These are phyloP conservation scores for Aspergillus tanneri DNA, from an alignment of 2,329 filamentous ascomycete genomes.

Conservation along the genomic window DNA sequence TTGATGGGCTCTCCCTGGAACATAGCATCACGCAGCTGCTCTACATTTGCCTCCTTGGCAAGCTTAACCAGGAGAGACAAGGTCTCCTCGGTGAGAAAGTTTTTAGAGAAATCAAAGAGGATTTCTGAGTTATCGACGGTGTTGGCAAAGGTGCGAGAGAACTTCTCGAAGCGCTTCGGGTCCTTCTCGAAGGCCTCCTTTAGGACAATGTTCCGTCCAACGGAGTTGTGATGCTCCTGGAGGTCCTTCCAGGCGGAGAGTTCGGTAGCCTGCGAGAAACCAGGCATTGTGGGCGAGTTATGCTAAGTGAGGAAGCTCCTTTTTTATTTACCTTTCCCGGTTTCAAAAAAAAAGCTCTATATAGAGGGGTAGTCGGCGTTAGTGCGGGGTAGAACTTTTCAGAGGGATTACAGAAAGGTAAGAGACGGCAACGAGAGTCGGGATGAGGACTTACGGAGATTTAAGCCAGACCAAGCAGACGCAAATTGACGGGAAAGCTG, in stretches of 20 bases:
- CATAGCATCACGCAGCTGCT: conserved; percentile 95
- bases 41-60: conserved; percentile 84
- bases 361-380: conserved; percentile 16
- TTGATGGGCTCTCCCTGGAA: conserved; percentile 98
- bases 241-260: conserved; percentile 87
- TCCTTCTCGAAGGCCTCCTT: conserved; percentile 92
- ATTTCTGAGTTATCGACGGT: conserved; percentile 77
- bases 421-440: not conserved
- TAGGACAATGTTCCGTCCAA: conserved; percentile 86
- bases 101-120: conserved; percentile 99
- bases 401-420: not conserved
- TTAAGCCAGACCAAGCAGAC: not conserved
- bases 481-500: not conserved
- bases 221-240: conserved; percentile 80
- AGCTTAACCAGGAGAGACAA: conserved; percentile 82
- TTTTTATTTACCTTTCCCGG: conserved; percentile 9
- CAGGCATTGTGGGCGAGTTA: conserved; percentile 32
- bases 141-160: conserved; percentile 81
- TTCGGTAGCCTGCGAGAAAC: conserved; percentile 71
- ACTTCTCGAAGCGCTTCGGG: conserved; percentile 82
- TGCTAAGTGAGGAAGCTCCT: not conserved
- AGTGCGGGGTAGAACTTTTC: conserved; percentile 28
- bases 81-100: conserved; percentile 93
- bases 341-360: conserved; percentile 2
- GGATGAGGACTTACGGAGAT: conserved; percentile 8